Evolutionary conservation across 2,329 filamentous ascomycete genomes (phyloP).

Genomic region (Zarea fungicola): DNA sequence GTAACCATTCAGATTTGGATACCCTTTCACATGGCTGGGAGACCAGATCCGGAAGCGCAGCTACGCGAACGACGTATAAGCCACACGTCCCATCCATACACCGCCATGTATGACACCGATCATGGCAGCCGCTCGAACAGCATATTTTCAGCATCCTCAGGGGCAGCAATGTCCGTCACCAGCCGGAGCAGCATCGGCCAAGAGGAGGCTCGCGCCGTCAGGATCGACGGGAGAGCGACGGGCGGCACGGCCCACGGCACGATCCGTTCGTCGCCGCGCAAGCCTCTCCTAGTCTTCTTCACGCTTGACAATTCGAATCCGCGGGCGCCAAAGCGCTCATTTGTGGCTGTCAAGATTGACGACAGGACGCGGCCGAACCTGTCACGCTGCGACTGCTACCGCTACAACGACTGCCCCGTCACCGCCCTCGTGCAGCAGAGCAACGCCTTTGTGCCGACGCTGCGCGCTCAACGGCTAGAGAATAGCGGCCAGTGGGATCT

Average conservation of each 20-base stretch:
- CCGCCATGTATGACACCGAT: neutral
- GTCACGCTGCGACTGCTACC: constrained; percentile 30
- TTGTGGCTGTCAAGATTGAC: constrained; percentile 29
- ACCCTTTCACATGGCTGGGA: neutral
- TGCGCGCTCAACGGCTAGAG: constrained; percentile 1
- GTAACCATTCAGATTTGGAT: neutral
- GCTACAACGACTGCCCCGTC: neutral
- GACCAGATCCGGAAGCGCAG: neutral
- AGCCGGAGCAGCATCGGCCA: constrained; percentile 6
- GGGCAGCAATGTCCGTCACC: neutral
- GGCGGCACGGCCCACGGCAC: constrained; percentile 24
- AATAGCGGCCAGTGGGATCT: constrained; percentile 14
- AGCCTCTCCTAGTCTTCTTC: constrained; percentile 31
- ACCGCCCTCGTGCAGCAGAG: constrained; percentile 12
- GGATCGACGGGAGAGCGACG: constrained; percentile 5
- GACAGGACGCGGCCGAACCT: constrained; percentile 29
- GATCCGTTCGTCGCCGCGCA: constrained; percentile 26
- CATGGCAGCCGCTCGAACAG: neutral
- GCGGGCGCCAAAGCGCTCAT: constrained; percentile 19
- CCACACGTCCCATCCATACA: neutral
- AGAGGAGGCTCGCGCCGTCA: constrained; percentile 16
- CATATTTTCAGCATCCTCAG: neutral
- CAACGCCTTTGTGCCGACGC: constrained; percentile 20
- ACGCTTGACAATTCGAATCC: constrained; percentile 17
- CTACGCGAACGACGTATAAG: neutral